phyloP scores from a whole-genome alignment of 257 asterid genomes.

The Nicotiana tabacum region DNA sequence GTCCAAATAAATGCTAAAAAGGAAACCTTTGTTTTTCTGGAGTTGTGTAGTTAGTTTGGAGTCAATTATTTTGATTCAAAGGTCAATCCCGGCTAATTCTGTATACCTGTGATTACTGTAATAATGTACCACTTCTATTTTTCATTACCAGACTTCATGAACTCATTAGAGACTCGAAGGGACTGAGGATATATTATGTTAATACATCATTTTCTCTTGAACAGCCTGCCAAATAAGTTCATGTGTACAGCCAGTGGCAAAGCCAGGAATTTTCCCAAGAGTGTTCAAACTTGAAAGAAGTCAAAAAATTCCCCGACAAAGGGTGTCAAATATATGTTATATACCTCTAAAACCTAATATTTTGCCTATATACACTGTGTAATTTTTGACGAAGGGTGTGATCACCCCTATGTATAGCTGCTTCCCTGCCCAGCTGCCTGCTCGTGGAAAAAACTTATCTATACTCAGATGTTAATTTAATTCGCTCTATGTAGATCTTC shows the following conservation, averaged over 20 bases:
- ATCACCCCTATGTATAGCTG: no score
- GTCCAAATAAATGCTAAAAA: conserved; percentile 13
- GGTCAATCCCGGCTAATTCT: conserved; percentile 26
- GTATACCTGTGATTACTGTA: conserved; percentile 32
- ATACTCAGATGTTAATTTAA: no score
- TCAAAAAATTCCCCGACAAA: no score
- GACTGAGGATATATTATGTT: neutral
- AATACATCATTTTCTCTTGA: neutral
- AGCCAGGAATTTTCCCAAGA: no score
- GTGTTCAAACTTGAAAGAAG: no score
- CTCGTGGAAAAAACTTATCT: no score
- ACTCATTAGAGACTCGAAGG: neutral
- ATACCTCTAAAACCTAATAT: no score
- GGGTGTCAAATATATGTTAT: no score
- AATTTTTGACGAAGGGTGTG: no score
- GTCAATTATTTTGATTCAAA: conserved; percentile 27
- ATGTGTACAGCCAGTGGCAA: neutral
- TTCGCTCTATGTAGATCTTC: no score
- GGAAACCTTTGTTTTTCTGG: conserved; percentile 20
- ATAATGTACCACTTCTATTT: conserved; percentile 40
- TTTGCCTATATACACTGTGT: no score
- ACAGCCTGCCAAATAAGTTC: neutral
- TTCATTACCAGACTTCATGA: conserved; percentile 2
- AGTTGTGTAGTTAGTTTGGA: conserved; percentile 37
- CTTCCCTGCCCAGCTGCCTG: no score